Evolutionary conservation across 108 stramenopile genomes (phyloP), one percentile per base, ranked within the genome.

Genomic region (Conticribra weissflogii): DNA sequence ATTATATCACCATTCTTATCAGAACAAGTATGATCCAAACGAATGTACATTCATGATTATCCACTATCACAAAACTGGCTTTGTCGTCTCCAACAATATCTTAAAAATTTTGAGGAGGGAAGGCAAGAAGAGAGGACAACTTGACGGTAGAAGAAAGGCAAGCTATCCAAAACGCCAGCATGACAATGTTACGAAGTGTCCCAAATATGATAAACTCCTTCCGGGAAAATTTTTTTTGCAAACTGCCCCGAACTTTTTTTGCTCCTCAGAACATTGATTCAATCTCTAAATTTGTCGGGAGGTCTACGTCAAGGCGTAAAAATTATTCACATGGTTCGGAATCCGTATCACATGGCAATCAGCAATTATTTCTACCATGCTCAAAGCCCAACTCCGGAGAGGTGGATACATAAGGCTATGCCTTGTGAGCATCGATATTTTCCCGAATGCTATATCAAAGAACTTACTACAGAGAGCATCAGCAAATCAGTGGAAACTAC

Each of bases 311-410:
- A 41, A 41, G 67, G 67, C 7, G 29, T 68, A 17, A 73, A 73
- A 50, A 60, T 73, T 16, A 55, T 73, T 5, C 72, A 73, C 12
- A 28, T 73, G 21, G 72, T 73, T 9, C 72, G 72, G 0, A 46
- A 73, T 60, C 72, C 72, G 17, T 73, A 32, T 25, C 48, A 53
- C 32, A 67, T 73, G 34, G 72, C 72, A 3, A 17, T 73, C 0
- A 60, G 58, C 44, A 73, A 73, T 28, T 73, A 57, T 24, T 27
- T 59, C 24, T 73, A 73, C 25, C 72, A 73, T 55, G 29, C 72
- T 15, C 66, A 67, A 32, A 58, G 30, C 30, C 77, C 77, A 18
- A 73, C 75, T 41, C 75, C 74, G 41, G 74, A 74, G 34, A 3
- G 18, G 3, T 76, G 68, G 68, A 68, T 76, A n/a, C 52, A 45